Percentiles rank a stretch among this genome's conserved stretches.
These are phyloP conservation scores for Cercophora samala DNA, from an alignment of 495 filamentous ascomycete genomes.

Conservation along the genomic window DNA sequence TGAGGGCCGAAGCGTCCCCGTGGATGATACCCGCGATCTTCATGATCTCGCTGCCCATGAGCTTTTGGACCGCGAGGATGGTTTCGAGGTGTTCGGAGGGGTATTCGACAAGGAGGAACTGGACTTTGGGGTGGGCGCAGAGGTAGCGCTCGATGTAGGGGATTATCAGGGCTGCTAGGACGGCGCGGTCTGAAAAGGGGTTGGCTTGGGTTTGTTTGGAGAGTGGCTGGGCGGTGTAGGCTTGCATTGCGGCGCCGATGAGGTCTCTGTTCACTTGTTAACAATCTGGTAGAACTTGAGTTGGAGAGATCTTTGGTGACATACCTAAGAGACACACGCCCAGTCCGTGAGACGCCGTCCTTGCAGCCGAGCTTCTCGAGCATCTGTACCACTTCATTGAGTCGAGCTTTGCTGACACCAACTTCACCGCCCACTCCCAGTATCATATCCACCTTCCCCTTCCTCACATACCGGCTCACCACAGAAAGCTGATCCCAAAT, in stretches of 20 bases:
- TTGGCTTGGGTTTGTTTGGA: slow-evolving; percentile 44
- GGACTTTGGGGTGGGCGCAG: slow-evolving; percentile 34
- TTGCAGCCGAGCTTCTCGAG: slow-evolving; percentile 44
- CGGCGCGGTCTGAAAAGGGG: slow-evolving; percentile 42
- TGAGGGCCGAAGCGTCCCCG: slow-evolving; percentile 23
- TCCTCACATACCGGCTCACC: neutral
- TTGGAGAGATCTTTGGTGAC: slow-evolving; percentile 1
- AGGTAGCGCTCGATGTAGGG: slow-evolving; percentile 47
- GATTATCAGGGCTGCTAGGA: slow-evolving; percentile 45
- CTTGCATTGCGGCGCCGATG: slow-evolving; percentile 49
- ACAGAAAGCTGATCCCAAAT: neutral
- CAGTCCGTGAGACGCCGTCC: slow-evolving; percentile 37
- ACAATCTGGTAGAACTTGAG: neutral
- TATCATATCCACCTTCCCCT: slow-evolving; percentile 41
- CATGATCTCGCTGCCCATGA: slow-evolving; percentile 43
- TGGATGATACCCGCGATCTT: slow-evolving; percentile 45
- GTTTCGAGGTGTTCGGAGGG: slow-evolving; percentile 45
- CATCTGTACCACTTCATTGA: slow-evolving; percentile 33
- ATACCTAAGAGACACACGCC: slow-evolving; percentile 44
- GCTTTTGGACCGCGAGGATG: slow-evolving; percentile 40
- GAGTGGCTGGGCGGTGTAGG: slow-evolving; percentile 44
- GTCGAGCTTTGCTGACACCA: slow-evolving; percentile 36
- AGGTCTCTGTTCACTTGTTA: slow-evolving; percentile 35
- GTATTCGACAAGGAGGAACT: slow-evolving; percentile 48
- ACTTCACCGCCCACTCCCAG: slow-evolving; percentile 44